A percentile compares a stretch with the other conserved stretches of the same genome.
phyloP scores from a whole-genome alignment of 768 basidiomycete species.

The Suillus occidentalis region DNA sequence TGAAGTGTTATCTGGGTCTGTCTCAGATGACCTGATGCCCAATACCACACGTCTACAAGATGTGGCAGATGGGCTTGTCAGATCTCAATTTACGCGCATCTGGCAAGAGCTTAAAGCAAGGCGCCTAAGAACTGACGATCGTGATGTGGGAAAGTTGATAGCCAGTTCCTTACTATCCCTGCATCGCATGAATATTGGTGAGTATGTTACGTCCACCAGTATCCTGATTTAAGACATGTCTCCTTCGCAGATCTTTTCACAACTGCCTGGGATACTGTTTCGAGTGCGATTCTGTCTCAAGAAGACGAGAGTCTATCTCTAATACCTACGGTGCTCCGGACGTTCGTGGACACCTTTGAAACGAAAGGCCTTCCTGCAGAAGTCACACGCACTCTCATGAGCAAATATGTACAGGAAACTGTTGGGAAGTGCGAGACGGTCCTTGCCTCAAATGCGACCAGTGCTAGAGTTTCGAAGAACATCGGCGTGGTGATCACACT shows the following conservation, averaged over 20 bases:
- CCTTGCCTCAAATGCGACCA: slow-evolving; percentile 14
- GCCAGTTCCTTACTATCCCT: slow-evolving; percentile 40
- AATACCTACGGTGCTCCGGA: slow-evolving; percentile 1
- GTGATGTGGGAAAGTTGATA: slow-evolving; percentile 43
- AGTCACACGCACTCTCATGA: slow-evolving; percentile 14
- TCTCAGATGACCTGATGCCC: slow-evolving; percentile 6
- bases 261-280: slow-evolving; percentile 48
- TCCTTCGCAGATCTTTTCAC: slow-evolving; percentile 43
- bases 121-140: slow-evolving; percentile 48
- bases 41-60: slow-evolving; percentile 8
- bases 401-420: slow-evolving; percentile 16
- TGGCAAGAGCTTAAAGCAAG: slow-evolving; percentile 48
- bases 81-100: slow-evolving; percentile 43
- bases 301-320: slow-evolving; percentile 1
- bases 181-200: slow-evolving; percentile 28
- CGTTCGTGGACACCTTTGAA: neutral
- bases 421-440: slow-evolving; percentile 33
- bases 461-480: slow-evolving; percentile 13
- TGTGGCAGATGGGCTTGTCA: slow-evolving; percentile 34
- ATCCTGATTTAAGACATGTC: neutral
- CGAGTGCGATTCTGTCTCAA: slow-evolving; percentile 14
- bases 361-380: slow-evolving; percentile 46
- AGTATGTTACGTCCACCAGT: slow-evolving; percentile 9
- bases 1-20: slow-evolving; percentile 4
- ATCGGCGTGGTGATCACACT: slow-evolving; percentile 40